Percentiles rank a stretch among this genome's conserved stretches.
Conservation (phyloP, 2,329 filamentous ascomycete species). For the Thelonectria rubi region DNA sequence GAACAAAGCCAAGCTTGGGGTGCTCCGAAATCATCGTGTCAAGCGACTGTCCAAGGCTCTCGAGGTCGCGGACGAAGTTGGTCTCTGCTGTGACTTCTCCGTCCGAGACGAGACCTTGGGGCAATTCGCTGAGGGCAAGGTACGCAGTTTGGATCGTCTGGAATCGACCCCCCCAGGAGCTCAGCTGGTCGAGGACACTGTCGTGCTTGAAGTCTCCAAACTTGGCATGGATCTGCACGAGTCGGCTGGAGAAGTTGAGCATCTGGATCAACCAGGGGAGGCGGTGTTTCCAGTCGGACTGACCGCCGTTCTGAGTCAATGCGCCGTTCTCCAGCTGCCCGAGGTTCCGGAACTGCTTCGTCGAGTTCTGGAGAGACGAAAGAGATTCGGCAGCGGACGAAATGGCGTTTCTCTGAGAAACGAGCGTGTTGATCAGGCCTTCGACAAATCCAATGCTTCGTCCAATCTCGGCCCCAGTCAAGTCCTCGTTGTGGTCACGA, state of each 20-base stretch:
- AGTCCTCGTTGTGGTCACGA: slow-evolving; percentile 82
- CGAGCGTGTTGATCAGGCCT: slow-evolving; percentile 74
- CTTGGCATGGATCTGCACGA: slow-evolving; percentile 73
- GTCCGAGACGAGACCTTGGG: slow-evolving; percentile 58
- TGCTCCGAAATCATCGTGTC: slow-evolving; percentile 49
- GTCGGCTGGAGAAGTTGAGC: slow-evolving; percentile 67
- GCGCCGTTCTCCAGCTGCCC: slow-evolving; percentile 39
- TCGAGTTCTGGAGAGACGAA: slow-evolving; percentile 49
- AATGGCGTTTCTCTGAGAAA: slow-evolving; percentile 67
- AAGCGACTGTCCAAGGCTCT: slow-evolving; percentile 53
- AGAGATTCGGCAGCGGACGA: slow-evolving; percentile 51
- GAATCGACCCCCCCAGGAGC: slow-evolving; percentile 61
- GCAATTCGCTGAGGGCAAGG: slow-evolving; percentile 57
- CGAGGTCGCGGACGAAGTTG: slow-evolving; percentile 50
- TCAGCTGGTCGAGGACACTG: slow-evolving; percentile 55
- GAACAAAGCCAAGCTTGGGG: slow-evolving; percentile 70
- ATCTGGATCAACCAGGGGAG: slow-evolving; percentile 73
- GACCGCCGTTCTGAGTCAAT: slow-evolving; percentile 31
- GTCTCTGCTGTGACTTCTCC: slow-evolving; percentile 46
- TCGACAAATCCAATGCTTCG: slow-evolving; percentile 88
- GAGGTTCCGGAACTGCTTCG: slow-evolving; percentile 50
- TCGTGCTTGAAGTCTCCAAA: slow-evolving; percentile 65
- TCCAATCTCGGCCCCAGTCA: slow-evolving; percentile 81
- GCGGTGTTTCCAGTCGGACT: slow-evolving; percentile 40
- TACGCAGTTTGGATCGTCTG: slow-evolving; percentile 53